Conservation (phyloP, 2,329 filamentous ascomycete species). For the Malbranchea cinnamomea region DNA sequence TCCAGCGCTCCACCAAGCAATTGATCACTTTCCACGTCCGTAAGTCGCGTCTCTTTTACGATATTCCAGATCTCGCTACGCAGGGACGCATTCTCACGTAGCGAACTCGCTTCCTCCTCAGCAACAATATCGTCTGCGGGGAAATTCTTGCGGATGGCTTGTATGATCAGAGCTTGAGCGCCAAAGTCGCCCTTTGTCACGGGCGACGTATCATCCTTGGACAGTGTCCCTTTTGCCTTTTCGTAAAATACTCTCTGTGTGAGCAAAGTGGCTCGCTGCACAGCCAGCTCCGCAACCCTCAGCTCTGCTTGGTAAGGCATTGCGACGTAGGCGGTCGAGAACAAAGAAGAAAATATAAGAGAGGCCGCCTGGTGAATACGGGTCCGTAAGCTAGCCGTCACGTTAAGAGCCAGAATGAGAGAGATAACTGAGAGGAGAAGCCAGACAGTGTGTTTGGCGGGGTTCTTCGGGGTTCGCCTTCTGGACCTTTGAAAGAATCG, state of each 20-base stretch:
- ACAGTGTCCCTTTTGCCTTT: slow-evolving; percentile 84
- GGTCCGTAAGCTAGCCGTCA: slow-evolving; percentile 20
- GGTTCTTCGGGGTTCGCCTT: no score
- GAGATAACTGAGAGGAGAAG: slow-evolving; percentile 4
- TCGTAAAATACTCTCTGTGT: slow-evolving; percentile 70
- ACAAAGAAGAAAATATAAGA: no score
- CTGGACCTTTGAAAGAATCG: no score
- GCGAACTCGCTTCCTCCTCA: slow-evolving; percentile 77
- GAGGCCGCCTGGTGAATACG: no score
- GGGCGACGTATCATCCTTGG: slow-evolving; percentile 89
- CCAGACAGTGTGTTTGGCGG: no score
- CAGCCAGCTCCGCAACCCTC: slow-evolving; percentile 69
- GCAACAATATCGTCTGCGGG: slow-evolving; percentile 82
- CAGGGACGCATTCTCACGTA: slow-evolving; percentile 56
- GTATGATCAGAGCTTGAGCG: slow-evolving; percentile 90
- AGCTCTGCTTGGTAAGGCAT: slow-evolving; percentile 61
- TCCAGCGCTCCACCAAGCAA: slow-evolving; percentile 55
- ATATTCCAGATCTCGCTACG: slow-evolving; percentile 70
- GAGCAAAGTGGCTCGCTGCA: slow-evolving; percentile 64
- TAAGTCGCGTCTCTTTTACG: slow-evolving; percentile 56
- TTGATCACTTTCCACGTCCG: slow-evolving; percentile 48
- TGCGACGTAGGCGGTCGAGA: slow-evolving; percentile 10
- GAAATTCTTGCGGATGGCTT: slow-evolving; percentile 77
- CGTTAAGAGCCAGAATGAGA: slow-evolving; percentile 28
- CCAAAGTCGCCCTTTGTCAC: slow-evolving; percentile 98